phyloP scores from a whole-genome alignment of 768 basidiomycete genomes.

The Suillus alpinus region DNA sequence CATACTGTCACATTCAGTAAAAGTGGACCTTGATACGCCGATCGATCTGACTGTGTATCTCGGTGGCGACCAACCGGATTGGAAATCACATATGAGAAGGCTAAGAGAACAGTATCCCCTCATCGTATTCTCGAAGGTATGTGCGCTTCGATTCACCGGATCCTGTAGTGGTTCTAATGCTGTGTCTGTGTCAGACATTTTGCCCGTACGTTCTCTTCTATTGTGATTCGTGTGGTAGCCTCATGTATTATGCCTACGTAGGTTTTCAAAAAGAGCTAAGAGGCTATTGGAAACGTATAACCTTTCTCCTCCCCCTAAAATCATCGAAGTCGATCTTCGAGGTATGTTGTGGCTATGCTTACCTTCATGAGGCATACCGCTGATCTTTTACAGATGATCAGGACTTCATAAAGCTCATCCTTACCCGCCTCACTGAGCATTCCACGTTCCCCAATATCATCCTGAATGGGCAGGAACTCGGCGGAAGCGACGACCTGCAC shows the following conservation, averaged over 20 bases:
- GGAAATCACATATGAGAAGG: conserved; percentile 33
- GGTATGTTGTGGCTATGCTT: conserved; percentile 33
- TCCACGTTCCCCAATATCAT: conserved; percentile 77
- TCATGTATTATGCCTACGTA: conserved; percentile 1
- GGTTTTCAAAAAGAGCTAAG: conserved; percentile 32
- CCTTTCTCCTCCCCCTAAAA: conserved; percentile 59
- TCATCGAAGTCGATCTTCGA: conserved; percentile 76
- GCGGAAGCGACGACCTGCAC: conserved; percentile 61
- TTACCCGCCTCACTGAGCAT: conserved; percentile 63
- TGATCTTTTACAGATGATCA: conserved; percentile 48
- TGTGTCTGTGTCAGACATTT: conserved; percentile 50
- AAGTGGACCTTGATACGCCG: conserved; percentile 46
- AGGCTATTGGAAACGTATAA: conserved; percentile 58
- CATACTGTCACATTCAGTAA: conserved; percentile 36
- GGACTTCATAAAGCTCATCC: conserved; percentile 58
- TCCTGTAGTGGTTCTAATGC: background rate
- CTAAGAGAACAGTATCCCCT: conserved; percentile 57
- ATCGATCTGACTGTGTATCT: conserved; percentile 52
- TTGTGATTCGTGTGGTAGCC: background rate
- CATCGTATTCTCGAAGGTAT: conserved; percentile 80
- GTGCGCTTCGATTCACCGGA: conserved; percentile 15
- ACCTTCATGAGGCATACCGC: background rate
- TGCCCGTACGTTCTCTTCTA: conserved; percentile 59
- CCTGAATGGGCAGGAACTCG: conserved; percentile 58
- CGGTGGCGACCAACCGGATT: conserved; percentile 33